phyloP scores from a whole-genome alignment of 164 flowering plant genomes.

The Vitis rupestris region DNA sequence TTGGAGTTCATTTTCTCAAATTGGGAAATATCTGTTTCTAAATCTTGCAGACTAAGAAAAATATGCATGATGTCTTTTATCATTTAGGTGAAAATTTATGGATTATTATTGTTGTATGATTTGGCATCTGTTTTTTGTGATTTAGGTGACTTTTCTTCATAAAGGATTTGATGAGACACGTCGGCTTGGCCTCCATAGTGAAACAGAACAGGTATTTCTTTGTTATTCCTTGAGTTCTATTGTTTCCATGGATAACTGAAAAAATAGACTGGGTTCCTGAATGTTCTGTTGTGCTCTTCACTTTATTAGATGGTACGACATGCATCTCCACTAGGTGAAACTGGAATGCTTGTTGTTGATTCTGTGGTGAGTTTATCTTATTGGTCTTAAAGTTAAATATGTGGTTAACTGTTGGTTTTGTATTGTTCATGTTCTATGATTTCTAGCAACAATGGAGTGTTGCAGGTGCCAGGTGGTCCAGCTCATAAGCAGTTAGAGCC shows the following conservation, averaged over 20 bases:
- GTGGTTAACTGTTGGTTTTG: neutral
- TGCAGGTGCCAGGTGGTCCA: conserved; percentile 96
- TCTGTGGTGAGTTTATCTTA: conserved; percentile 65
- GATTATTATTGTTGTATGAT: neutral
- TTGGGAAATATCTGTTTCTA: too few species aligned
- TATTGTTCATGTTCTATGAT: neutral
- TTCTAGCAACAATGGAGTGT: conserved; percentile 12
- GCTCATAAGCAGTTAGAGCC: conserved; percentile 87
- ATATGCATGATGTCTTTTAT: neutral
- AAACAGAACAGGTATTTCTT: conserved; percentile 79
- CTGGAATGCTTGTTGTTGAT: conserved; percentile 98
- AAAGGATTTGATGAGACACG: conserved; percentile 98
- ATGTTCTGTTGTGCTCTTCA: conserved; percentile 10
- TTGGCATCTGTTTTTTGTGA: neutral
- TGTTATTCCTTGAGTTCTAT: neutral
- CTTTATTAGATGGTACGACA: conserved; percentile 72
- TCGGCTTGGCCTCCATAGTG: conserved; percentile 83
- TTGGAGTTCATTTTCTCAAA: too few species aligned
- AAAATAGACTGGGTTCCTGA: neutral
- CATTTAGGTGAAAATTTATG: too few species aligned
- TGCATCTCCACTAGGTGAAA: conserved; percentile 78
- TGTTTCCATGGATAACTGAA: neutral
- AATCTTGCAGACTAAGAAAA: neutral
- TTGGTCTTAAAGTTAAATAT: neutral
- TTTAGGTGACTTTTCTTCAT: conserved; percentile 78